Base-by-base conservation (phyloP, 441 rosid genomes). In the Caryocar brasiliense region DNA sequence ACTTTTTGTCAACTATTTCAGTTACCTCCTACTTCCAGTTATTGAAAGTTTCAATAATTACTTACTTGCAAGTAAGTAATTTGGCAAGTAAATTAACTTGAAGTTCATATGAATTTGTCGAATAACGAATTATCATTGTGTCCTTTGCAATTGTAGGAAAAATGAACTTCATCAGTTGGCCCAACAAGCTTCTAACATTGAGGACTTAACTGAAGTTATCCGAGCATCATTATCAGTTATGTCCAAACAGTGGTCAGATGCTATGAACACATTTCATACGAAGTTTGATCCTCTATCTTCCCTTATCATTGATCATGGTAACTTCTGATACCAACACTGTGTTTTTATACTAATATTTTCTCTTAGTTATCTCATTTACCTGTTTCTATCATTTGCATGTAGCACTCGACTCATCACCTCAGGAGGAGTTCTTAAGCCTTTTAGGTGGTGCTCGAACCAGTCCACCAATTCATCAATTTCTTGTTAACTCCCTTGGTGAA, bases 151-250 rank as follows among this genome's bases (percentile, higher is more conserved):
- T 48, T 59, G 59, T 43, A 91, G 96, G 71, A 85, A 87, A 71
- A 69, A 76, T 68, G 93, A 91, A 67, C 93, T 87, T 58, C 93
- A 91, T 74, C 98, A 87, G 74, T 80, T 91, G 61, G 93, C 98
- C 55, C 88, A 78, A 56, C 98, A 87, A 71, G 96, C 98, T 62
- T 87, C 91, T 32, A 78, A 87, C 64, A 78, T 87, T 35, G 86
- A 85, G 61, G 90, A 87, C 65, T 72, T 91, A 70, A 83, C 73
- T 62, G 91, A 81, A 69, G 96, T 91, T 59, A 61, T 85, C 47
- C 73, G 79, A 23, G 69, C 78, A 52, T 91, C 98, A 38, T 42
- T 87, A 36, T 79, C 86, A 52, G 79, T 91, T 47, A 82, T 91
- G 90, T 62, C 54, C 27, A 87, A 81, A 73, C 96, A 75, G 69